Evolutionary conservation across 2,329 filamentous ascomycete species (phyloP).

Genomic region (Penicillium sp.): DNA sequence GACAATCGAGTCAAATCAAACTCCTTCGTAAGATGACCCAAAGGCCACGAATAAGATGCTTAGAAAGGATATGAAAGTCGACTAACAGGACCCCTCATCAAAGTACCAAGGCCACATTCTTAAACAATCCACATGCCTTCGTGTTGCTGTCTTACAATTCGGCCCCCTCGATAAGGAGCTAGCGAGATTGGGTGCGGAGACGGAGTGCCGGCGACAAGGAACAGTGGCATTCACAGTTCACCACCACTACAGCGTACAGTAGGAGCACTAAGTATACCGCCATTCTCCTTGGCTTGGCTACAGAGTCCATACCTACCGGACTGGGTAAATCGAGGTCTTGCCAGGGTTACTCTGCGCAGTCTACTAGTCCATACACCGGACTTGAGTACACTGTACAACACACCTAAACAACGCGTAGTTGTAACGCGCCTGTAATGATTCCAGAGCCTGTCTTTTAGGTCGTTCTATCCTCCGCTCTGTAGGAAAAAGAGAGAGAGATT

Average conservation of each 20-base stretch:
- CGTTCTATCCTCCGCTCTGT: not conserved
- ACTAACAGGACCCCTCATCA: not conserved
- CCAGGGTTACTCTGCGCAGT: not conserved
- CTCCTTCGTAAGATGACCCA: not conserved
- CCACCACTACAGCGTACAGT: slow-evolving; percentile 2
- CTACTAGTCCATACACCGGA: not conserved
- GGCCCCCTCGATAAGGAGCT: not conserved
- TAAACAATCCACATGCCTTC: slow-evolving; percentile 2
- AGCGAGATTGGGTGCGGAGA: slow-evolving; percentile 1
- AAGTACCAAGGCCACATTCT: slow-evolving; percentile 18
- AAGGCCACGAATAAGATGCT: not conserved
- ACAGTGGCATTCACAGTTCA: not conserved
- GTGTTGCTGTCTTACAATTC: not conserved
- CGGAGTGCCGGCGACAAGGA: not conserved
- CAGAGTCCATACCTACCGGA: not conserved
- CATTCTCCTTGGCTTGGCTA: not conserved
- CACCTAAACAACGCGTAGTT: not conserved
- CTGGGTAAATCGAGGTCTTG: not conserved
- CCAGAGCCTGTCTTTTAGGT: not conserved
- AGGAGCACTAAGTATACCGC: not conserved
- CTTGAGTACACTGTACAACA: not conserved
- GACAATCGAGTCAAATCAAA: not conserved
- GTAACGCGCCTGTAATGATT: not conserved
- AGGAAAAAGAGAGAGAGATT: not conserved
- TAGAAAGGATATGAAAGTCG: not conserved